Evolutionary conservation across 352 stramenopile species (phyloP).

Genomic region (Phytophthora pistaciae): DNA sequence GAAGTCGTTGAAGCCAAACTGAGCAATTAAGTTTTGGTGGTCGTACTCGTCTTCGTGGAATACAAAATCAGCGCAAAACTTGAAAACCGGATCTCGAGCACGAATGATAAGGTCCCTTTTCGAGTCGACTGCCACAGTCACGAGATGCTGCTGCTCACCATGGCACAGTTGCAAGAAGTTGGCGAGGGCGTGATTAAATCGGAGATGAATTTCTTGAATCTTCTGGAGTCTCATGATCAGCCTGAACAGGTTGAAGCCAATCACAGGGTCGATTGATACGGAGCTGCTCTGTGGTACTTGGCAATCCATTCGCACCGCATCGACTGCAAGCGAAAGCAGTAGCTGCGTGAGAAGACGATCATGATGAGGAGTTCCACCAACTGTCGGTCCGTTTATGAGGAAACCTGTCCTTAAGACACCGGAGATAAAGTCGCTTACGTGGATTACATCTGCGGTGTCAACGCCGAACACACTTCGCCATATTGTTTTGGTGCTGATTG

Average conservation of each 20-base stretch:
- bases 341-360: slow-evolving; percentile 46
- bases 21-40: slow-evolving; percentile 33
- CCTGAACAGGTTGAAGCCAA: slow-evolving; percentile 57
- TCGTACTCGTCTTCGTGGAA: slow-evolving; percentile 63
- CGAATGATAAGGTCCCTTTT: slow-evolving; percentile 45
- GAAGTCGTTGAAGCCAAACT: slow-evolving; percentile 16
- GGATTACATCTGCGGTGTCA: slow-evolving; percentile 35
- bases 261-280: not conserved
- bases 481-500: slow-evolving; percentile 38
- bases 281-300: not conserved
- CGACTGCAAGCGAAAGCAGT: slow-evolving; percentile 49
- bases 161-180: slow-evolving; percentile 48
- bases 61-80: slow-evolving; percentile 62
- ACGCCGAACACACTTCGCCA: slow-evolving; percentile 61
- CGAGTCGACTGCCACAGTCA: slow-evolving; percentile 47
- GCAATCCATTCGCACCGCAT: slow-evolving; percentile 50
- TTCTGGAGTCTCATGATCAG: slow-evolving; percentile 52
- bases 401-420: slow-evolving; percentile 51
- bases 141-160: slow-evolving; percentile 56
- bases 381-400: not conserved
- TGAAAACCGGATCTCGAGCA: slow-evolving; percentile 63
- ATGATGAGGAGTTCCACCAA: slow-evolving; percentile 10
- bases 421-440: slow-evolving; percentile 60
- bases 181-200: slow-evolving; percentile 54
- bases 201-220: slow-evolving; percentile 59